Evolutionary conservation across 2,329 filamentous ascomycete genomes (phyloP).

Genomic region (Aspergillus texensis): DNA sequence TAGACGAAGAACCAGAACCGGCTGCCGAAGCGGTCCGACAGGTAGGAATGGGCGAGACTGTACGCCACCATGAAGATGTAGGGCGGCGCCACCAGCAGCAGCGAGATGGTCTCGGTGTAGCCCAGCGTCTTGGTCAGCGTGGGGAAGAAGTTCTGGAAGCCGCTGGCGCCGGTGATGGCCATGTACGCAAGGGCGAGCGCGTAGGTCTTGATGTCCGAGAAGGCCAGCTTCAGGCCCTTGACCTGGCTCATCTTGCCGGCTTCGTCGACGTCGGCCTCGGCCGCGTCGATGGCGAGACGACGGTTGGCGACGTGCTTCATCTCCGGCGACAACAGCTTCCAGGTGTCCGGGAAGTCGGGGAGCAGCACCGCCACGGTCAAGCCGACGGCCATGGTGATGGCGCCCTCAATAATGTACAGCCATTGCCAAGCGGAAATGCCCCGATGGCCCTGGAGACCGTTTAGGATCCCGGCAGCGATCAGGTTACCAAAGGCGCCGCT

Average conservation of each 20-base stretch:
- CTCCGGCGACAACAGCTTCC: constrained; percentile 46
- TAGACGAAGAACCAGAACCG: constrained; percentile 59
- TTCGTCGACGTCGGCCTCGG: constrained; percentile 54
- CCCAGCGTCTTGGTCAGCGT: constrained; percentile 52
- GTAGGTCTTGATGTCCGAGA: constrained; percentile 55
- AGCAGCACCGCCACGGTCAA: constrained; percentile 36
- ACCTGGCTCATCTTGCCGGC: constrained; percentile 52
- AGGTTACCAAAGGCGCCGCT: constrained; percentile 57
- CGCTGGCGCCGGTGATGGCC: constrained; percentile 52
- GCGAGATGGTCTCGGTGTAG: constrained; percentile 49
- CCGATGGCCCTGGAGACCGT: constrained; percentile 38
- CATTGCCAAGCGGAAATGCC: constrained; percentile 45
- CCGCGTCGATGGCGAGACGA: constrained; percentile 54
- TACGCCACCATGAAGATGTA: constrained; percentile 58
- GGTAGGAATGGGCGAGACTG: constrained; percentile 47
- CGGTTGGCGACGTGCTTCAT: constrained; percentile 52
- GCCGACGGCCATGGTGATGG: constrained; percentile 39
- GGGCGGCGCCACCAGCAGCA: constrained; percentile 56
- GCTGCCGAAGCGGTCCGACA: constrained; percentile 49
- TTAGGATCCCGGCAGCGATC: constrained; percentile 55
- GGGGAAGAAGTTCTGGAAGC: constrained; percentile 62
- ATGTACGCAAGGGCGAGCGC: constrained; percentile 50
- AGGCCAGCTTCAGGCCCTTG: constrained; percentile 54
- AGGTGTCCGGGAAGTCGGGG: constrained; percentile 50
- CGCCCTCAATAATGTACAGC: constrained; percentile 45